These are phyloP conservation scores for Fusarium armeniacum DNA, from an alignment of 2,329 filamentous ascomycete genomes.

Conservation along the genomic window DNA sequence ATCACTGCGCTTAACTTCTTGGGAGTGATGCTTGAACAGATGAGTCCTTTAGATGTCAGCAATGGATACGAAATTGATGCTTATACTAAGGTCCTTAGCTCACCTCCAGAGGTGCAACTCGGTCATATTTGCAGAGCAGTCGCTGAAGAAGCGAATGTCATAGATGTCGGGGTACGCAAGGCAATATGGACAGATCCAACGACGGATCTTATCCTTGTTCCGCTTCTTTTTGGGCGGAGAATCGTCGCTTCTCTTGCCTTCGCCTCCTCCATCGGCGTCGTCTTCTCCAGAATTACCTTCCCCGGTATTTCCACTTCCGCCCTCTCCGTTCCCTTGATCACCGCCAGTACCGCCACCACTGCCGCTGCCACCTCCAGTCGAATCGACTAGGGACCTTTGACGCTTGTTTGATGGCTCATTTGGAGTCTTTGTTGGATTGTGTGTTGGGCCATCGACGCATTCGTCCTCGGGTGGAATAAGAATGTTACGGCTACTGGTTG, in stretches of 20 bases:
- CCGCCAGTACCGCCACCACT: background rate
- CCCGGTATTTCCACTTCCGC: background rate
- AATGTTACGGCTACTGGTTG: background rate
- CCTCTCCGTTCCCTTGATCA: background rate
- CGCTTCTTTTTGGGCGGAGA: background rate
- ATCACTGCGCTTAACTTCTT: background rate
- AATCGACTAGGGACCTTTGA: background rate
- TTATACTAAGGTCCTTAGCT: background rate
- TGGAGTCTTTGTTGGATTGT: background rate
- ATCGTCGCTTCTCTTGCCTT: background rate
- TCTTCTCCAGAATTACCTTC: rapidly evolving
- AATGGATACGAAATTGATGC: background rate
- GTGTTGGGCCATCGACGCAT: background rate
- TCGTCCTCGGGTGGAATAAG: background rate
- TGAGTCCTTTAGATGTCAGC: background rate
- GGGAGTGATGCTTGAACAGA: background rate
- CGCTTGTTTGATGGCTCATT: background rate
- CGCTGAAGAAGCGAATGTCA: background rate
- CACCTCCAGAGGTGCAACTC: background rate
- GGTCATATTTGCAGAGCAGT: background rate
- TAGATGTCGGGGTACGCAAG: background rate
- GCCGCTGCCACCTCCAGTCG: background rate
- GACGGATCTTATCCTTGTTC: background rate
- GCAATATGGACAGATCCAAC: background rate
- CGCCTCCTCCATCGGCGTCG: background rate